Evolutionary conservation across 768 basidiomycete species (phyloP), one percentile per base, ranked within the genome.

Genomic region (Russula sp.): DNA sequence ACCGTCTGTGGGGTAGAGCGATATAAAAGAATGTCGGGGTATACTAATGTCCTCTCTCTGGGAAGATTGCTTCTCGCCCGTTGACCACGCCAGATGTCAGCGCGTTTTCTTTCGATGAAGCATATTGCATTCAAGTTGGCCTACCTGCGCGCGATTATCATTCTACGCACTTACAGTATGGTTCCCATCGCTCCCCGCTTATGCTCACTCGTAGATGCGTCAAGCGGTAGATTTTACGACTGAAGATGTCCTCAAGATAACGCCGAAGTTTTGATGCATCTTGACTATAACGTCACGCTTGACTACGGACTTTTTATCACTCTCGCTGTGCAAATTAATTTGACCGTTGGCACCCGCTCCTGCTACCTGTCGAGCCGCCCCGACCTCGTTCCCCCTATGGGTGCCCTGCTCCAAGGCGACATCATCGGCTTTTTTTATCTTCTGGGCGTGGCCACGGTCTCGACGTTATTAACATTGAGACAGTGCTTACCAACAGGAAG

Each of bases 401-500:
- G 82, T 59, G 72, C 77, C 39, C 72, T 84, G n/a, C 71, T 84
- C 45, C 75, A 77, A 22, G 80, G 84, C 47, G 81, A 84, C 22
- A 79, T 78, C 14, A 77, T 81, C 53, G 45, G 56, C 1, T 52
- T 65, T n/a, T 52, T 65, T n/a, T 50, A 42, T 10, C 56, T 66
- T 18, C 65, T 8, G 84, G 84, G 72, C 77, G 81, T 9, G 83
- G 81, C 1, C 84, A 85, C 62, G 84, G 83, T 14, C 70, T 85
- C 14, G 84, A 85, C 53, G 79, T 82, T 1, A 79, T 81, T 66
- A 83, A 85, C 66, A 78, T 84, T 8, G 83, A 85, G 70, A 85
- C 84, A 7, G 83, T 14, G 84, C 82, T 11, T 82, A 79, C 0
- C 77, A 76, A 61, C 80, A 78, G 1, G 55, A 72, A 3, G 73